Evolutionary conservation across 345 rosid genomes (phyloP), one percentile per base, ranked within the genome.

Genomic region (Syzygium jambos): DNA sequence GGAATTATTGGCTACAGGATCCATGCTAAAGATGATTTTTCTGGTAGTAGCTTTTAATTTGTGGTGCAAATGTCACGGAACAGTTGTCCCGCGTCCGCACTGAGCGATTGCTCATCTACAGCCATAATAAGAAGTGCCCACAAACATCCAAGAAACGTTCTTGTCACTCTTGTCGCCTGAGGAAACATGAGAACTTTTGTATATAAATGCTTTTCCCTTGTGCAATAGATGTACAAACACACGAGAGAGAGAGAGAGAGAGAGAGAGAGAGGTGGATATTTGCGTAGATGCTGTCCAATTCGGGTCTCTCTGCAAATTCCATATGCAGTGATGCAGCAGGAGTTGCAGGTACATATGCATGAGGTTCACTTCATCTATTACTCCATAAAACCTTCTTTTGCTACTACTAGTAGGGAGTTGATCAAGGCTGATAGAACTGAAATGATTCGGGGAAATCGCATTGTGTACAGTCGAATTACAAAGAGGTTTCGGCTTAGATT

Each of bases 271-370:
- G 30, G 54, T 78, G 13, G 56, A 52, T 1, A 38, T 43, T 86
- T 46, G 85, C 15, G 51, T 1, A 84, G 65, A 91, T 91, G 94
- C 9, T 85, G 83, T 87, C 90, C 19, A 13, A 84, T 68, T 90
- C 38, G 63, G 86, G 21, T 85, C 89, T 87, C 27, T 52, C 93
- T 13, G 73, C 89, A 59, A 88, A 84, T 87, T 86, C 86, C 52
- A 90, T 88, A 16, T 92, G 88, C 91, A 87, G 94, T 78, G 91
- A 90, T 90, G 92, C 90, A 86, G 90, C 92, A 89, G 95, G 95
- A 85, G 27, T 94, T 88, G 91, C 95, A 29, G 95, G 95, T 94
- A 88, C 25, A 10, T 5, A 5, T 73, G 82, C 27, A 34, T 10
- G 49, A 73, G 27, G 82, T 2, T 73, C 49, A 19, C 82, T 21